Base-by-base conservation (phyloP, 495 filamentous ascomycete species). In the Lasiosphaeria ovina region DNA sequence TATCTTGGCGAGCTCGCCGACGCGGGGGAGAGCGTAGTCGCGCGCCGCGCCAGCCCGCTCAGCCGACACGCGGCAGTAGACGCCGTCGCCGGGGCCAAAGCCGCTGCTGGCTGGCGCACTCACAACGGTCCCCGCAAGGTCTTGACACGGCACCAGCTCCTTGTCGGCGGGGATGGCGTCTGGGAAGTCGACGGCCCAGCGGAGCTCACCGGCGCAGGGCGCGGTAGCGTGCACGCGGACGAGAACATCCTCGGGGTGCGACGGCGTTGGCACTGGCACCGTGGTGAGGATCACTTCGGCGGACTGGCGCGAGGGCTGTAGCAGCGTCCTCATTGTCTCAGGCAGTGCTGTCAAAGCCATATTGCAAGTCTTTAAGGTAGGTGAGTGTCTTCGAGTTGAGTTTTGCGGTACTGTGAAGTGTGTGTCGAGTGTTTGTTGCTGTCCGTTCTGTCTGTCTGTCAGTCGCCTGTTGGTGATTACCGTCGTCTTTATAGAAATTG, bases 181-280 rank as follows among this genome's bases (percentile, higher is more conserved):
- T 11, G 79, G 73, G 52, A 77, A 84, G 55, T 77, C 72, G 35
- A 74, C 63, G 16, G 67, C 73, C 72, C 77, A 79, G 14, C 69
- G 60, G 12, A 87, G 74, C 62, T 87, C 86, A 51, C 84, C 81
- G 52, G 80, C 74, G 60, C 77, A 86, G 47, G 85, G 80, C 17
- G 84, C 78, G 17, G 81, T 78, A 9, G 84, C 76, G 48, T 79
- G 74, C 12, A 87, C 80, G 57, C 82, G 82, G 67, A 89, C 79
- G 6, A 88, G 77, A 59, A 87, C 84, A 62, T 87, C 79, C 70
- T 59, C 72, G 64, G 64, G 74, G 64, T 57, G 66, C 35, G 63
- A 16, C 4, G 69, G 69, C 3, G 34, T 62, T 33, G 74, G 69
- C 6, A 69, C 3, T 6, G 75, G 70, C 4, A 63, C 57, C 8